Evolutionary conservation across 257 asterid species (phyloP).

Genomic region (Penstemon newberryi): DNA sequence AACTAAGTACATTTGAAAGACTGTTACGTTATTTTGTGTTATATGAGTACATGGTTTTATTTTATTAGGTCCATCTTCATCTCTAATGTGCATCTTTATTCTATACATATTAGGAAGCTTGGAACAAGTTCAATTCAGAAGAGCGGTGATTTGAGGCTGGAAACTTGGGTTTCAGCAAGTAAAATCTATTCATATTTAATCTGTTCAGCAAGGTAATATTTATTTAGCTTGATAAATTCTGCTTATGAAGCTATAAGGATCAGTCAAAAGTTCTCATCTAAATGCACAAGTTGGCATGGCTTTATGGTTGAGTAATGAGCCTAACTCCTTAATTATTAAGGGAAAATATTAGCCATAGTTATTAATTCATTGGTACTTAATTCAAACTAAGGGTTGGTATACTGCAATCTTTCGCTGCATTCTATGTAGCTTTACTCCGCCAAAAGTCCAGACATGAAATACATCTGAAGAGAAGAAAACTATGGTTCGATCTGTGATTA

Average conservation of each 20-base stretch:
- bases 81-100: slow-evolving; percentile 21
- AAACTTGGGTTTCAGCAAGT: slow-evolving; percentile 28
- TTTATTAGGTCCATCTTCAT: neutral
- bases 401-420: slow-evolving; percentile 66
- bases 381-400: slow-evolving; percentile 49
- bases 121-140: slow-evolving; percentile 93
- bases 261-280: slow-evolving; percentile 44
- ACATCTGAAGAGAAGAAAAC: slow-evolving; percentile 56
- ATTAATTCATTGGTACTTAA: neutral
- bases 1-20: neutral
- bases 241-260: neutral
- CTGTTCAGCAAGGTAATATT: neutral
- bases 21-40: neutral
- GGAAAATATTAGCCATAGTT: slow-evolving; percentile 4
- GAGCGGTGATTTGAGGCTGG: slow-evolving; percentile 49
- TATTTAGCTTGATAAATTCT: neutral
- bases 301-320: slow-evolving; percentile 80
- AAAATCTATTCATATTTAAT: slow-evolving; percentile 16
- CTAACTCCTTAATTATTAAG: slow-evolving; percentile 54
- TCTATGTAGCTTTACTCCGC: slow-evolving; percentile 75
- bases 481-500: too few relatives aligned
- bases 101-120: slow-evolving; percentile 67
- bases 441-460: slow-evolving; percentile 70
- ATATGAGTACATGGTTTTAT: neutral
- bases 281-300: slow-evolving; percentile 86